A percentile compares a stretch with the other conserved stretches of the same genome.
These are phyloP conservation scores for Dactylellina cionopaga DNA, from an alignment of 2,329 filamentous ascomycete genomes.

Conservation along the genomic window DNA sequence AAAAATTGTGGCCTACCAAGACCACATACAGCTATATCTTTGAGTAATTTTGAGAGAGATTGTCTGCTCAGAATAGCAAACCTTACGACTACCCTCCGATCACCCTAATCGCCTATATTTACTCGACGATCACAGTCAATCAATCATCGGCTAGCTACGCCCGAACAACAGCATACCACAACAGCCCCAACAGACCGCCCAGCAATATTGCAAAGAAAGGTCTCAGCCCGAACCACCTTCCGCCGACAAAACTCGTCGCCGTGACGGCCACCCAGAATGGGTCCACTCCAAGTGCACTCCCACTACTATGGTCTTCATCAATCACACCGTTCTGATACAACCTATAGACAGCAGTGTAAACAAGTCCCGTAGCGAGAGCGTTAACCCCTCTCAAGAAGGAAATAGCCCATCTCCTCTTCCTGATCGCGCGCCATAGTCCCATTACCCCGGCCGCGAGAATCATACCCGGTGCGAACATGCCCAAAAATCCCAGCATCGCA, in stretches of 20 bases:
- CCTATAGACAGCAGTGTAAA: conserved; percentile 72
- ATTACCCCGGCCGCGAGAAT: conserved; percentile 66
- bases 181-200: conserved; percentile 27
- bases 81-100: too few species aligned
- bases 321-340: conserved; percentile 71
- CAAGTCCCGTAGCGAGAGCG: conserved; percentile 69
- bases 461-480: conserved; percentile 67
- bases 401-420: conserved; percentile 64
- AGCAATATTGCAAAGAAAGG: conserved; percentile 29
- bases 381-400: conserved; percentile 68
- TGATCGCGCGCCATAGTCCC: conserved; percentile 68
- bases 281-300: conserved; percentile 67
- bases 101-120: too few species aligned
- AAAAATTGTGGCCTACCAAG: too few species aligned
- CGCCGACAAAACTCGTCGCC: conserved; percentile 58
- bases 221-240: conserved; percentile 39
- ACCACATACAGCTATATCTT: too few species aligned
- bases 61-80: too few species aligned
- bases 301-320: conserved; percentile 64
- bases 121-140: background rate
- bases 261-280: conserved; percentile 73
- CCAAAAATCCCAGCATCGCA: conserved; percentile 66
- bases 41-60: too few species aligned
- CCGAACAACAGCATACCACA: conserved; percentile 27
- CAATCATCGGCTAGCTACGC: conserved; percentile 16